Base-by-base conservation (phyloP, 306 rosid species). In the Acacia confusa region DNA sequence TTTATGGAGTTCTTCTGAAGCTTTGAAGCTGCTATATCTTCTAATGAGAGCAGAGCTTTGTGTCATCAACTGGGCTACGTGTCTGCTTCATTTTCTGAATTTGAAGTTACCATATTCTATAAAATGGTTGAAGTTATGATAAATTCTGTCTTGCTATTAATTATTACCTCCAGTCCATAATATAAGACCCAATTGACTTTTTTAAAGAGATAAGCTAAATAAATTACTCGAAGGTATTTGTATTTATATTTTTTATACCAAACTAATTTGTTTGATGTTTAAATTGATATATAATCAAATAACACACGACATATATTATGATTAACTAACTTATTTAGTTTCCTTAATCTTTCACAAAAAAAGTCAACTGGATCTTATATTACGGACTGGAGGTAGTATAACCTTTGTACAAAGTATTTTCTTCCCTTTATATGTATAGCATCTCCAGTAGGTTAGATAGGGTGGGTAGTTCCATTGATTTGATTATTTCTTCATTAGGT, bases 21-120 rank as follows among this genome's bases (percentile, higher is more conserved):
- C 41, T 60, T 78, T 32, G 63, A 19, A 82, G 72, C 48, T 69
- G 25, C 41, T 71, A 8, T 55, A 45, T 22, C 57, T 70, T 27
- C 11, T 1, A 70, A 20, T 55, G 69, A 24, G 38, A 52, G 57
- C 14, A 28, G 27, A 61, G 76, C 55, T 70, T 41, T 75, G 16
- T 82, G 72, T 36, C 50, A 28, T 82, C 32, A 28, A 75, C 55
- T 69, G 43, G 80, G 69, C 60, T 67, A 52, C 13, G n/a, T 19
- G 57, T 43, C 27, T 55, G 27, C 16, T 72, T 73, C 75, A 38
- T 66, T 25, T 81, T 65, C 60, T 75, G 24, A 5, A 28, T 32
- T n/a, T 61, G 48, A 64, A 71, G 19, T 76, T 71, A 38, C 71
- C 75, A 36, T 78, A 71, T 86, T 45, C 27, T 75, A 25, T 55